Base-by-base conservation (phyloP, 768 basidiomycete species). In the Postia placenta region DNA sequence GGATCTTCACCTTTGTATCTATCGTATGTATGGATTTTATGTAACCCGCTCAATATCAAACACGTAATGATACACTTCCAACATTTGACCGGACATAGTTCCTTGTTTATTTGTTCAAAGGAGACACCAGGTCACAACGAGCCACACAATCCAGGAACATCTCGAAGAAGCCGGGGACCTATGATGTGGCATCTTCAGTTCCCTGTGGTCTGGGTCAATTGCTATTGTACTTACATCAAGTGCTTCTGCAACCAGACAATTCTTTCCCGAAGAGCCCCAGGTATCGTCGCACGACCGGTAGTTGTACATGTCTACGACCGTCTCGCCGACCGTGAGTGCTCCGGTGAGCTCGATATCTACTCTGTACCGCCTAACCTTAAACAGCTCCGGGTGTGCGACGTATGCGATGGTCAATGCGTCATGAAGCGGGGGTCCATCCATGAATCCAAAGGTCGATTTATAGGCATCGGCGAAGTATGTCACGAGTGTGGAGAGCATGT, bases 341-440 rank as follows among this genome's bases (percentile, higher is more conserved):
- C 86, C 87, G 5, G 69, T 72, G 15, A 86, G 71, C 56, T 94
- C 92, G n/a, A 89, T 75, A 53, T 94, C 92, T 0, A 93, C 90
- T 39, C 85, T 74, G 61, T 83, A 80, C n/a, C 91, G 72, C 42
- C 62, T 75, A 27, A 68, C 67, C 20, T 63, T 62, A 64, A 92
- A 92, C 1, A 92, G 56, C 4, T 80, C 73, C 0, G 89, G 88
- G n/a, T 67, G 64, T 1, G 81, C 76, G 28, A 92, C 71, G 52
- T 87, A 93, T 9, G 81, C 85, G 40, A 93, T 70, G 0, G 92
- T 89, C 28, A 94, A 72, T 0, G 89, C 81, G 57, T 94, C 92
- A 54, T 95, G 92, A 2, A 93, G 70, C 2, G 92, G 92, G 5
- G 92, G 92, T 0, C 90, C 92, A 27, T 86, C 74, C n/a, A 73